phyloP scores from a whole-genome alignment of 768 basidiomycete genomes.

The Dictyophora rubrovolvata region DNA sequence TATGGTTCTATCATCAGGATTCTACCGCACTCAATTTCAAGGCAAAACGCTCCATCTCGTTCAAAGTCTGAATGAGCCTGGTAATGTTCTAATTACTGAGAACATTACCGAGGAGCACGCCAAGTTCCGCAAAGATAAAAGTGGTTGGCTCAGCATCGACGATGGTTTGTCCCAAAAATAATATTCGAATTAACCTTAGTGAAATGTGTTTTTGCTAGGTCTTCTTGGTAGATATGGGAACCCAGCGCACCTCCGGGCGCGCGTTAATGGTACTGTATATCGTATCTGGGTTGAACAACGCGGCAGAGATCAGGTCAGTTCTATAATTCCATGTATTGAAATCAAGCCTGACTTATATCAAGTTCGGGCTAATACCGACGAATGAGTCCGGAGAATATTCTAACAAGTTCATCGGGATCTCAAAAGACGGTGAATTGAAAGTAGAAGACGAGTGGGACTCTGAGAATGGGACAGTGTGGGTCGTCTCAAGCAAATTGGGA shows the following conservation, averaged over 20 bases:
- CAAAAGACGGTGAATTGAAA: not conserved
- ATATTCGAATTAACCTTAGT: not conserved
- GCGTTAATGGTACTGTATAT: not conserved
- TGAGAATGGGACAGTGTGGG: not conserved
- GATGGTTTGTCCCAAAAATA: not conserved
- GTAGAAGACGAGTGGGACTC: not conserved
- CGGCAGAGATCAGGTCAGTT: not conserved
- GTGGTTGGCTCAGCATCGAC: not conserved
- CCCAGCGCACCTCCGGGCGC: not conserved
- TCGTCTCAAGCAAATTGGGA: not conserved
- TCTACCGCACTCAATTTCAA: not conserved
- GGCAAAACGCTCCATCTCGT: not conserved
- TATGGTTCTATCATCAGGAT: not conserved
- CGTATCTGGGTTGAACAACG: not conserved
- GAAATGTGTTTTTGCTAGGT: not conserved
- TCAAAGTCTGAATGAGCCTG: not conserved
- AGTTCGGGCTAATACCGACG: not conserved
- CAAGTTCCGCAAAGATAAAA: not conserved
- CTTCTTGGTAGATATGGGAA: not conserved
- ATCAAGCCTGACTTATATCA: not conserved
- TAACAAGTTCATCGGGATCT: not conserved
- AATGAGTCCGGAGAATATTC: not conserved
- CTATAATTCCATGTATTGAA: not conserved
- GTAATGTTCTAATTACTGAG: not conserved
- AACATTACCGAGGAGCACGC: not conserved